These are phyloP conservation scores for Phytophthora cactorum DNA, from an alignment of 352 stramenopile genomes.

Conservation along the genomic window DNA sequence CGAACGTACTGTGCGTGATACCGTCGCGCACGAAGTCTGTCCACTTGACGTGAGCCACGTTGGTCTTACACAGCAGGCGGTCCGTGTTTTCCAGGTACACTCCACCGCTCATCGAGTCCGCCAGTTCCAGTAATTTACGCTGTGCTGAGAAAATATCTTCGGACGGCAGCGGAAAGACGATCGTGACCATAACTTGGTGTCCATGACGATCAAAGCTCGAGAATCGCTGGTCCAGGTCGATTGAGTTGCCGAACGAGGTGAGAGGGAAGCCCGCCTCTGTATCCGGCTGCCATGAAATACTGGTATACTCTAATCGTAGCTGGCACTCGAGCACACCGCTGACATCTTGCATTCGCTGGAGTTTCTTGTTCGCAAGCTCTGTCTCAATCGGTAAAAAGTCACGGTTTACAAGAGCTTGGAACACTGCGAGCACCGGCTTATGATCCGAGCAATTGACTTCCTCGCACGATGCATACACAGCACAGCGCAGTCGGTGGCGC, in stretches of 20 bases:
- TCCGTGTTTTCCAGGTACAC: conserved; percentile 59
- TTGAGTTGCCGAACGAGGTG: conserved; percentile 18
- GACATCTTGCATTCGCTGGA: conserved; percentile 71
- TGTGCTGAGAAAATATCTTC: conserved; percentile 88
- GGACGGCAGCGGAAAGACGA: conserved; percentile 81
- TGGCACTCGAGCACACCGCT: conserved; percentile 63
- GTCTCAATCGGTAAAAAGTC: conserved; percentile 57
- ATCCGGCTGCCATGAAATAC: conserved; percentile 58
- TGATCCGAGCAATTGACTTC: conserved; percentile 83
- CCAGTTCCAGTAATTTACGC: conserved; percentile 81
- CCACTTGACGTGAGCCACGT: conserved; percentile 58
- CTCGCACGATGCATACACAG: conserved; percentile 78
- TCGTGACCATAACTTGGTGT: conserved; percentile 58
- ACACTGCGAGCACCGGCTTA: conserved; percentile 80
- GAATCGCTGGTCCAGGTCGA: conserved; percentile 35
- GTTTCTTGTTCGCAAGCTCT: conserved; percentile 47
- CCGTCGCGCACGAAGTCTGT: conserved; percentile 54
- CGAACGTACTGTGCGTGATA: conserved; percentile 64
- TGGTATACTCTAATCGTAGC: conserved; percentile 57
- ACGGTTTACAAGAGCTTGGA: conserved; percentile 72
- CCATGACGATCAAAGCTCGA: conserved; percentile 42
- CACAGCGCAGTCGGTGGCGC: conserved; percentile 63
- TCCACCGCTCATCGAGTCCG: conserved; percentile 67
- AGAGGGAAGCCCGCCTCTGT: conserved; percentile 20
- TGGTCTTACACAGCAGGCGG: conserved; percentile 49